Evolutionary conservation across 2,329 filamentous ascomycete species (phyloP).

Genomic region (Proliferodiscus dingleyae): DNA sequence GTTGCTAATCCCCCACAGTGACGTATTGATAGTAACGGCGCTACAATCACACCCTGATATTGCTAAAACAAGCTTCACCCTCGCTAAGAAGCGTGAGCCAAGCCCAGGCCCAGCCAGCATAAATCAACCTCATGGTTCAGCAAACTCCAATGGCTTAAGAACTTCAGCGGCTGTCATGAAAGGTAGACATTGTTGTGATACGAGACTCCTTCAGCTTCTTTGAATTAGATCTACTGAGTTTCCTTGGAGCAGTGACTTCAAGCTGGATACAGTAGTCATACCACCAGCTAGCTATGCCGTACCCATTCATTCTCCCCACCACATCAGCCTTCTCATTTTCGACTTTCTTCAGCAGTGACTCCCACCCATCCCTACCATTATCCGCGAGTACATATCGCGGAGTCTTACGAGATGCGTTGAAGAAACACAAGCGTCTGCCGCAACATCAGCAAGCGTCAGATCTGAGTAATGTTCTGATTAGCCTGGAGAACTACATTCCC

Average conservation of each 20-base stretch:
- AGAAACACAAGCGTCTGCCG: constrained; percentile 83
- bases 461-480: constrained; percentile 63
- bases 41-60: constrained; percentile 4
- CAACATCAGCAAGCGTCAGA: constrained; percentile 64
- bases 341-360: constrained; percentile 68
- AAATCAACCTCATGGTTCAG: background rate
- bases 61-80: background rate
- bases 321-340: constrained; percentile 84
- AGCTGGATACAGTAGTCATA: no score
- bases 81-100: background rate
- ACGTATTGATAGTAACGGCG: constrained; percentile 6
- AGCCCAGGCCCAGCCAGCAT: background rate
- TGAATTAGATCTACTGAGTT: background rate
- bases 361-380: constrained; percentile 84
- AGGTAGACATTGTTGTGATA: no score
- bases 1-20: background rate
- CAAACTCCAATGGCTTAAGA: no score
- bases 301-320: constrained; percentile 80
- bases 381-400: constrained; percentile 78
- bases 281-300: constrained; percentile 85
- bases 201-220: no score
- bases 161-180: no score
- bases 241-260: no score
- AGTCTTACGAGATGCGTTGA: constrained; percentile 76
- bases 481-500: constrained; percentile 73